Evolutionary conservation across 331 rosid genomes (phyloP).

Genomic region (Stylosanthes scabra): DNA sequence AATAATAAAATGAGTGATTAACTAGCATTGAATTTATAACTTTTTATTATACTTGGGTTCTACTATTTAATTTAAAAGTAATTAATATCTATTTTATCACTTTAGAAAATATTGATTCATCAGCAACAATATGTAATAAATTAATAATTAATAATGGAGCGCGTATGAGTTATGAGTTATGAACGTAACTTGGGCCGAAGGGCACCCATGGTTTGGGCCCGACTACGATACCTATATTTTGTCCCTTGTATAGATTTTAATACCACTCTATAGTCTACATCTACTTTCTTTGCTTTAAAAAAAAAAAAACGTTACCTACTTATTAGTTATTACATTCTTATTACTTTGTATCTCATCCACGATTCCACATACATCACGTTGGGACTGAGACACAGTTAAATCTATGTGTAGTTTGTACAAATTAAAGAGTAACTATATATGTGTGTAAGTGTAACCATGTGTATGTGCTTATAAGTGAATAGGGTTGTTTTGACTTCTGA

Average conservation of each 20-base stretch:
- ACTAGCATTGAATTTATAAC: no score
- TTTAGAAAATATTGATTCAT: no score
- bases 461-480: no score
- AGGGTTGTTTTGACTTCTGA: no score
- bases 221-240: neutral
- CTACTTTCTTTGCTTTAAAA: neutral
- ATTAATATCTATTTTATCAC: no score
- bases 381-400: neutral
- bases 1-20: no score
- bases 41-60: no score
- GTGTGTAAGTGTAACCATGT: no score
- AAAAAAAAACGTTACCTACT: no score
- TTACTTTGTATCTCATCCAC: slow-evolving; percentile 9
- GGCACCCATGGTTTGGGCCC: slow-evolving; percentile 19
- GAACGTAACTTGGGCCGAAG: neutral
- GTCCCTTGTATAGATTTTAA: neutral
- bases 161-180: neutral
- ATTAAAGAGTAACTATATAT: no score
- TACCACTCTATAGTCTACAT: neutral
- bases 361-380: neutral
- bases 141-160: neutral
- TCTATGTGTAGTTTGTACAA: neutral
- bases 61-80: no score
- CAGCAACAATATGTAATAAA: neutral
- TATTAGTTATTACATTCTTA: no score